Evolutionary conservation across 148 eudicot species (phyloP), one percentile per base, ranked within the genome.

Genomic region (Chenopodium formosanum): DNA sequence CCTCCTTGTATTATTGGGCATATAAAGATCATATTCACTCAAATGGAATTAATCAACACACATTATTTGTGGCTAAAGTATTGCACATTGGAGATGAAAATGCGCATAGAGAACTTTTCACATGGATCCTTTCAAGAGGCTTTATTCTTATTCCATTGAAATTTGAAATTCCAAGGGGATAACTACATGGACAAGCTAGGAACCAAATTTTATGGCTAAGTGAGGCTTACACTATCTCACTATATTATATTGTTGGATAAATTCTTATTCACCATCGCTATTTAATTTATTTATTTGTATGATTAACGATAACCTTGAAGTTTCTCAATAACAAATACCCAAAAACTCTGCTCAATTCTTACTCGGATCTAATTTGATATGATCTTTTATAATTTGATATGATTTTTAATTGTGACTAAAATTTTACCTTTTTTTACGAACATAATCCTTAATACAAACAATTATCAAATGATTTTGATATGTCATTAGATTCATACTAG

Each of bases 11-110:
- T 72, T 72, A 44, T 72, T 72, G 53, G 50, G 29, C 29, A 20
- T 31, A 6, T 22, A 68, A 14, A 13, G 13, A 29, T 12, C 70
- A 44, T n/a, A 44, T 40, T 44, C 17, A 70, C 48, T 34, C 73
- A 34, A 40, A 40, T 34, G 48, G 73, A 70, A 70, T 70, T 70
- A 19, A 34, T 70, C 48, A 53, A 56, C 78, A 53, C 40, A 52
- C 44, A 53, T 70, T 50, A 9, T 70, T 75, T 75, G 37, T 75
- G 13, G 65, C 78, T 29, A 53, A 75, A 75, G 65, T 52, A 29
- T 50, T 75, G 78, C 20, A 52, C 64, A 50, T 52, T 53, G 78
- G 64, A n/a, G 60, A 25, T 52, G 78, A 75, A 48, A 70, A 19
- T 70, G 47, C 48, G 47, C 73, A 70, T 37, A 70, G 47, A 37